Evolutionary conservation across 495 filamentous ascomycete species (phyloP), one percentile per base, ranked within the genome.

Genomic region (Hypoxylon crocopeplum): DNA sequence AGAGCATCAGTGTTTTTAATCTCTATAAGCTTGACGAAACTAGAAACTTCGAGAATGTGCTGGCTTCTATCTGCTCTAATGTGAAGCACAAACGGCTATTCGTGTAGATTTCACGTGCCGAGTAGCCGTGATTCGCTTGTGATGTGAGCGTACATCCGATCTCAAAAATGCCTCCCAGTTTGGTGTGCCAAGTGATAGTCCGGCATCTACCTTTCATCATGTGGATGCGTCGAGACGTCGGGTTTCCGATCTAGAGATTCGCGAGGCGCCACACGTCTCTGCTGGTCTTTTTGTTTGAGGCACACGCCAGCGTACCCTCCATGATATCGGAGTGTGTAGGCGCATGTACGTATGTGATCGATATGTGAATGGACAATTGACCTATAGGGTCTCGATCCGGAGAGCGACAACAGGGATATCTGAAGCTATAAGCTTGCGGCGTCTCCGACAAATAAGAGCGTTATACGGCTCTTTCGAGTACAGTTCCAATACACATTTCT

Each of bases 191-290:
- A 34, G n/a, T n/a, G n/a, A n/a, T n/a, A n/a, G n/a, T n/a, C n/a
- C n/a, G 8, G 13, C 22, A 33, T 49, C 32, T 45, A 34, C 45
- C 16, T 56, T n/a, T n/a, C n/a, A n/a, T n/a, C n/a, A n/a, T n/a
- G n/a, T n/a, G n/a, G n/a, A n/a, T n/a, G 41, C 29, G 8, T 25
- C 8, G 13, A 25, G 21, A 11, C 32, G 22, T 10, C 41, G 13
- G 33, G 29, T 32, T 48, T 11, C 10, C 22, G 30, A 54, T 30
- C 44, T 30, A 33, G 17, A 59, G 56, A 60, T 63, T 63, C 51
- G 42, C 52, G 48, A 63, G 37, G 20, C 52, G 40, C 48, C 59
- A 47, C 48, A 42, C 21, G 24, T 34, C 33, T 39, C 33, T 20
- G 30, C 46, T 7, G 19, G 36, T 29, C 16, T 33, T 17, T 37